Evolutionary conservation across 2,329 filamentous ascomycete species (phyloP), one percentile per base, ranked within the genome.

Genomic region (Spiromastix sp.): DNA sequence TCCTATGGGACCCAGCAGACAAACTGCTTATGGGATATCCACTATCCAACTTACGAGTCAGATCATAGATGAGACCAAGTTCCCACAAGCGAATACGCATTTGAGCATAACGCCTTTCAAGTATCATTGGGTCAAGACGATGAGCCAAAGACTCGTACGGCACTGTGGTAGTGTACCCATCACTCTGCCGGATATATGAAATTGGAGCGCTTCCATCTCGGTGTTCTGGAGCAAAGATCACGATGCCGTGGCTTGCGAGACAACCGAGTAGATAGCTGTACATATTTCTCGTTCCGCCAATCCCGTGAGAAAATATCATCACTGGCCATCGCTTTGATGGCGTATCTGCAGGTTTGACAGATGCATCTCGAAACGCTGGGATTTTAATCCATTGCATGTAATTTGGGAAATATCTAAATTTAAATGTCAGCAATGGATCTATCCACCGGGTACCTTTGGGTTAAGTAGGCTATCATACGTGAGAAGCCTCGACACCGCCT

Each of bases 181-280:
- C 12, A 3, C 40, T 20, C 5, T 72, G 67, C 17, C 82, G 77
- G 29, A 93, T 67, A 46, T 81, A 77, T 1, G 80, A 74, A n/a
- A 85, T 68, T 2, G 85, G 80, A 2, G 81, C 71, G 52, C 81
- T 87, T 34, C 84, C 83, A 49, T 93, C 85, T 29, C 85, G 72
- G 52, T 93, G 85, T 49, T 93, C 85, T 0, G 83, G 77, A 38
- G 83, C 85, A 35, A 89, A 64, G 2, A 93, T 84, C 5, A 91
- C 75, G 15, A 87, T 68, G 26, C 85, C 85, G 49, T 91, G 79
- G 13, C 81, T 85, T 4, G 85, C 82, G 18, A 93, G 62, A 0
- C 82, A 84, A 11, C 82, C 82, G 12, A 73, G 79, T 16, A 93
- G 63, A 50, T 87, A 80, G n/a, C 83, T 89, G 61, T 93, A 93